A percentile compares a stretch with the other conserved stretches of the same genome.
These are phyloP conservation scores for Beauveria australis DNA, from an alignment of 2,329 filamentous ascomycete species.

Conservation along the genomic window DNA sequence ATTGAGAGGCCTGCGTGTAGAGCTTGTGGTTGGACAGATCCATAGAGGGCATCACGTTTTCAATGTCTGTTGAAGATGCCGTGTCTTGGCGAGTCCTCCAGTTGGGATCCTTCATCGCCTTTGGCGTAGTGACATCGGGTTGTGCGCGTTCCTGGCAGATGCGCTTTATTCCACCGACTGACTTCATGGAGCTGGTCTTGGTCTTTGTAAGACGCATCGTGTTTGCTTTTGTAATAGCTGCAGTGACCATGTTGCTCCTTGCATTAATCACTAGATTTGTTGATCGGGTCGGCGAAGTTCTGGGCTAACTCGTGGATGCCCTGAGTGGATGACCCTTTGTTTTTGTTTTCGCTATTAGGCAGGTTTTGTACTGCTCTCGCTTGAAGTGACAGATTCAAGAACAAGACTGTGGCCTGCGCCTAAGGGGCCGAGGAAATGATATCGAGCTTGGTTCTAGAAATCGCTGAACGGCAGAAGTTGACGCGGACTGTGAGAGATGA, in stretches of 20 bases:
- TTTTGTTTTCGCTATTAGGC: neutral
- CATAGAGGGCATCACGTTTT: neutral
- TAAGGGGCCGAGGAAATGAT: neutral
- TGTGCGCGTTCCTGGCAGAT: conserved; percentile 14
- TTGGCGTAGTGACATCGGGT: conserved; percentile 17
- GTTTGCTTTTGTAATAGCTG: neutral
- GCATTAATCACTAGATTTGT: neutral
- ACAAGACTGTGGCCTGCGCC: neutral
- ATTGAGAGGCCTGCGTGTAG: neutral
- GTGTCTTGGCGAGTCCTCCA: conserved; percentile 22
- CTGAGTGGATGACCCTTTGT: neutral
- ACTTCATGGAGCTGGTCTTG: neutral
- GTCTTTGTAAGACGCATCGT: neutral
- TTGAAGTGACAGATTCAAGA: neutral
- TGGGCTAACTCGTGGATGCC: neutral
- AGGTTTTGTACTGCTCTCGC: neutral
- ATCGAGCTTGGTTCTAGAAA: conserved; percentile 3
- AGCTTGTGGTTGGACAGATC: neutral
- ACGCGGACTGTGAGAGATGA: neutral
- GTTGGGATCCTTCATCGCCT: conserved; percentile 28
- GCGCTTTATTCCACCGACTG: neutral
- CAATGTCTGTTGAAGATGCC: neutral
- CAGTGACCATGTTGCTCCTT: neutral
- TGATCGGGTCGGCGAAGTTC: neutral
- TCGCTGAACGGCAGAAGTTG: neutral